Evolutionary conservation across 371 early-diverging fungal species (phyloP), one percentile per base, ranked within the genome.

Genomic region (Actinomortierella ambigua): DNA sequence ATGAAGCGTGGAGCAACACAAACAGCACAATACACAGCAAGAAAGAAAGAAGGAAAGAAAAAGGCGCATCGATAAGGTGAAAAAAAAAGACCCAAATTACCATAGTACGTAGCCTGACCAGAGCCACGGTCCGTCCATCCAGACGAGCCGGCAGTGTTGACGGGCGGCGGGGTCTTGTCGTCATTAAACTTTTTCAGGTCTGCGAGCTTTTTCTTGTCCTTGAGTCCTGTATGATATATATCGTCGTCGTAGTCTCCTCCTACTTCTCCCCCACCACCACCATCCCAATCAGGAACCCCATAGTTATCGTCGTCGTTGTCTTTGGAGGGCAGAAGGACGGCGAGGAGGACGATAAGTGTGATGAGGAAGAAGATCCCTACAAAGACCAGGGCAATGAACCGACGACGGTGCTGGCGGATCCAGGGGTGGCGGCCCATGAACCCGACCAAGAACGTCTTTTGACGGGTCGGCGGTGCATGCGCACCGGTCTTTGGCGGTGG

Each of bases 21-120:
- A n/a, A n/a, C n/a, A n/a, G n/a, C n/a, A n/a, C n/a, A n/a, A n/a
- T n/a, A n/a, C n/a, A n/a, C n/a, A n/a, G n/a, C n/a, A n/a, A n/a
- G n/a, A n/a, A n/a, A 50, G 14, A 17, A 27, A 28, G 15, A 5
- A 56, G 26, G 24, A 23, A 24, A 39, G 11, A 15, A 18, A 56
- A 23, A 22, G 3, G 7, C n/a, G 13, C 0, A n/a, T n/a, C n/a
- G n/a, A n/a, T n/a, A n/a, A n/a, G n/a, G n/a, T n/a, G n/a, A n/a
- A n/a, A n/a, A n/a, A n/a, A n/a, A n/a, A n/a, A n/a, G n/a, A n/a
- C n/a, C n/a, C n/a, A n/a, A n/a, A n/a, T 58, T 71, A 73, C 75
- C 68, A 48, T 82, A 79, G 43, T 53, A 79, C 1, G 84, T 83
- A 11, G 64, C 82, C 24, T 81, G 78, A 56, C 84, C 84, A 53